Conservation (phyloP, 352 stramenopile genomes). For the Hyaloperonospora brassicae region DNA sequence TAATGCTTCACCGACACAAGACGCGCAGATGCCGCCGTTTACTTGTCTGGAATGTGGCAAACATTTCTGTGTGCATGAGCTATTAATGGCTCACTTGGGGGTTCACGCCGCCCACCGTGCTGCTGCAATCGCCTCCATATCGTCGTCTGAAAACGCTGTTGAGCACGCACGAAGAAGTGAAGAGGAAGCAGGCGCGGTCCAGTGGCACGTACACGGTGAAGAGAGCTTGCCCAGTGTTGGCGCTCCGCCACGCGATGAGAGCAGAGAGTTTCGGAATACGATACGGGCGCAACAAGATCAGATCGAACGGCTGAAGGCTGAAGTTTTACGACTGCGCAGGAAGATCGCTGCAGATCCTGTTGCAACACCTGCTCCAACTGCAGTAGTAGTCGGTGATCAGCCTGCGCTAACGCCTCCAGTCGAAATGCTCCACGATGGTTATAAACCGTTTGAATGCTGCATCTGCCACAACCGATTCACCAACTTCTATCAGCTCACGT, state of each 20-base stretch:
- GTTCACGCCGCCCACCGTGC: conserved; percentile 15
- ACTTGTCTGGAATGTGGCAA: conserved; percentile 25
- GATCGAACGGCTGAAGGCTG: conserved; percentile 34
- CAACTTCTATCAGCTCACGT: conserved; percentile 69
- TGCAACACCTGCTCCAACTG: neutral
- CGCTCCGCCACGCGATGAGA: conserved; percentile 9
- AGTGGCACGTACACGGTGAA: neutral
- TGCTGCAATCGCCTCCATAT: conserved; percentile 9
- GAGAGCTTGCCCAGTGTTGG: neutral
- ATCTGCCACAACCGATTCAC: conserved; percentile 46
- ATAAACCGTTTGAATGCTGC: conserved; percentile 59
- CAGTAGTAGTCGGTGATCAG: conserved; percentile 6
- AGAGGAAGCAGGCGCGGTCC: neutral
- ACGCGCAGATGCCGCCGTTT: conserved; percentile 7
- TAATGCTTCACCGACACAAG: conserved; percentile 4
- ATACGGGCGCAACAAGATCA: conserved; percentile 40
- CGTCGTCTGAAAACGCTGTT: conserved; percentile 8
- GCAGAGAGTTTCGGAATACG: conserved; percentile 25
- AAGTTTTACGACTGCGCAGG: conserved; percentile 28
- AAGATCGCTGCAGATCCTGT: conserved; percentile 10
- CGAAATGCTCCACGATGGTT: conserved; percentile 45
- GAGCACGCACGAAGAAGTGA: conserved; percentile 2
- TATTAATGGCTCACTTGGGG: conserved; percentile 25
- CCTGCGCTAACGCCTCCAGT: conserved; percentile 37
- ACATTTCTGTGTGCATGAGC: conserved; percentile 24